These are phyloP conservation scores for Cutaneotrichosporon cyanovorans DNA, from an alignment of 1,284 basidiomycete genomes.

Conservation along the genomic window DNA sequence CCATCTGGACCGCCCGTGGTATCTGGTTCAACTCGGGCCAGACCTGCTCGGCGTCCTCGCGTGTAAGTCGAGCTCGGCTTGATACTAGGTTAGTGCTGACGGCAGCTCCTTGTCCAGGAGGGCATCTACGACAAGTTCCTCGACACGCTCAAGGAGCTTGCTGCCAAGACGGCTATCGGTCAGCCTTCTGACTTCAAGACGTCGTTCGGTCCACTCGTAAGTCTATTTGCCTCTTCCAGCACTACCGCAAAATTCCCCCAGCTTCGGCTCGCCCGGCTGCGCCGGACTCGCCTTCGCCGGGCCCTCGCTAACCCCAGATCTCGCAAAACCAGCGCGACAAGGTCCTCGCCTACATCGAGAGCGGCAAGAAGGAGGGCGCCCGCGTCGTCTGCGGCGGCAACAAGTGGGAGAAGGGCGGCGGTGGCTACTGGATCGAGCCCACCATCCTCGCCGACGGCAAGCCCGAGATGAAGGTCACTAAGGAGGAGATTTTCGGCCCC, in stretches of 20 bases:
- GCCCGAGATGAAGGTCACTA: slow-evolving; percentile 33
- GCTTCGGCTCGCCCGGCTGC: too few species aligned
- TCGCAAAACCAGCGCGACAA: slow-evolving; percentile 81
- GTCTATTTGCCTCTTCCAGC: neutral
- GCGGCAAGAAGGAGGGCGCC: slow-evolving; percentile 77
- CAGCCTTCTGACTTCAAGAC: slow-evolving; percentile 63
- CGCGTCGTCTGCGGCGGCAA: slow-evolving; percentile 69
- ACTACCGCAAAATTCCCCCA: too few species aligned
- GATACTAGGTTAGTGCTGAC: neutral
- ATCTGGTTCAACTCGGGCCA: slow-evolving; percentile 38
- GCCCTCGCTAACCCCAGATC: slow-evolving; percentile 44
- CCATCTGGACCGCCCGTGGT: slow-evolving; percentile 45
- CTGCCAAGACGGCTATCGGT: slow-evolving; percentile 64
- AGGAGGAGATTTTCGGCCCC: slow-evolving; percentile 49
- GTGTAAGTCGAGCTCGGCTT: slow-evolving; percentile 51
- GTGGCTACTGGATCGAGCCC: slow-evolving; percentile 44
- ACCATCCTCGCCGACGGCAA: slow-evolving; percentile 42
- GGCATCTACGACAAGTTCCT: slow-evolving; percentile 75
- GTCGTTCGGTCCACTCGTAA: slow-evolving; percentile 63
- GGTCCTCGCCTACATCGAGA: slow-evolving; percentile 80
- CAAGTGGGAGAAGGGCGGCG: slow-evolving; percentile 32
- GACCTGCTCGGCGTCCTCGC: slow-evolving; percentile 55
- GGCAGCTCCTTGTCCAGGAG: slow-evolving; percentile 67
- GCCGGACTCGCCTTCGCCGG: too few species aligned
- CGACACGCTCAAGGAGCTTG: slow-evolving; percentile 57